Percentiles rank a stretch among this genome's conserved stretches.
Conservation (phyloP, 495 filamentous ascomycete genomes). For the Hamigera avellanea region DNA sequence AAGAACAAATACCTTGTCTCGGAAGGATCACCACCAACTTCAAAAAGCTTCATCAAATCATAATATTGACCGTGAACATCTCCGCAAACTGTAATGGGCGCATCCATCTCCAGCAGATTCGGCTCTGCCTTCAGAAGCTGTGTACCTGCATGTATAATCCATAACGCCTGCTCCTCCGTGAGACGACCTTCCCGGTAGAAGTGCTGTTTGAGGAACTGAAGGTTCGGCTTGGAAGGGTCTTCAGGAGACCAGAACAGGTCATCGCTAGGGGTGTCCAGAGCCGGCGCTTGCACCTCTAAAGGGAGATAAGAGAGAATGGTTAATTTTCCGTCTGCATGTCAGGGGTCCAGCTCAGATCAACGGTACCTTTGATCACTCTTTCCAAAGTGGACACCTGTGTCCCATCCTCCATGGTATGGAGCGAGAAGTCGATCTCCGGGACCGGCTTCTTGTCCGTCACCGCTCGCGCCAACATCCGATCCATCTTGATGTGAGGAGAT, state of each 20-base stretch:
- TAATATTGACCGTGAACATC: slow-evolving; percentile 99
- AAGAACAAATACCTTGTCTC: slow-evolving; percentile 95
- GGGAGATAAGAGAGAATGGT: too few species aligned
- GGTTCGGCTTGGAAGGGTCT: slow-evolving; percentile 78
- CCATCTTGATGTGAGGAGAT: slow-evolving; percentile 20
- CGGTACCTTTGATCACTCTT: slow-evolving; percentile 90
- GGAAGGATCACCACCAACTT: slow-evolving; percentile 92
- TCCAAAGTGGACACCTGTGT: slow-evolving; percentile 89
- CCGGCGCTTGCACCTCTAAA: slow-evolving; percentile 90
- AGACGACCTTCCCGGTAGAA: slow-evolving; percentile 95
- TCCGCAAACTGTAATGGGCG: slow-evolving; percentile 97
- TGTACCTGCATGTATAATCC: slow-evolving; percentile 78
- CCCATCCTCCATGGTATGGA: slow-evolving; percentile 97
- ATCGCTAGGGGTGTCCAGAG: slow-evolving; percentile 78
- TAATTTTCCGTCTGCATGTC: background rate
- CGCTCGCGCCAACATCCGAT: slow-evolving; percentile 48
- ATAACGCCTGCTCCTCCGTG: slow-evolving; percentile 93
- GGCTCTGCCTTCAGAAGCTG: slow-evolving; percentile 78
- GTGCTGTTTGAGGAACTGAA: slow-evolving; percentile 92
- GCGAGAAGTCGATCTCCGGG: slow-evolving; percentile 95
- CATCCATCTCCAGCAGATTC: slow-evolving; percentile 97
- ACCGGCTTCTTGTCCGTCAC: slow-evolving; percentile 86
- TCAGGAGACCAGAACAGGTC: slow-evolving; percentile 69
- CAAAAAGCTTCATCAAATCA: slow-evolving; percentile 98
- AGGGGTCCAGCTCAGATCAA: background rate